Evolutionary conservation across 2,329 filamentous ascomycete genomes (phyloP), one percentile per base, ranked within the genome.

Genomic region (Ceratocystis harringtonii): DNA sequence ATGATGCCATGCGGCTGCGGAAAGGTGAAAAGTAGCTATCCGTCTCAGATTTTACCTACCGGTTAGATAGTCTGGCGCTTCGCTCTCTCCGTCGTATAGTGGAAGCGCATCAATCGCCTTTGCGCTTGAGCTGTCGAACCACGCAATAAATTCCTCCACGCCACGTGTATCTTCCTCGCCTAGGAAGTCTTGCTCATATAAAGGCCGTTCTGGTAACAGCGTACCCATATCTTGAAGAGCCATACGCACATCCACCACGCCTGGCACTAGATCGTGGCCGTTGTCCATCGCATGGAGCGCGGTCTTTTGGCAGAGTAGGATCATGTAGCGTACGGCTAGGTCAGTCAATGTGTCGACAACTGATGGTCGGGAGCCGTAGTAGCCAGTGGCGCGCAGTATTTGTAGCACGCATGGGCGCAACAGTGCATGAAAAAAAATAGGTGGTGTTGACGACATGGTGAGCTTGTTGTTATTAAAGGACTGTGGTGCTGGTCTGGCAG

Each of bases 281-380:
- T 86, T 89, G 69, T 86, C 83, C 17, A 80, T 78, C 3, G 90
- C 88, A 74, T 92, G 86, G 28, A 80, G 78, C 2, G 87, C 87
- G 0, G 91, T 88, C 44, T 84, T 81, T 68, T 85, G 82, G 68
- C 89, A 89, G 22, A 96, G 83, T 2, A 89, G 77, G 25, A 84
- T 78, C 66, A 97, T 78, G 75, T 96, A 95, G 69, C 89, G 85
- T 55, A 87, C 88, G 0, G 90, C 86, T 6, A 97, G 81, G 75
- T 96, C 91, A 15, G 90, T 89, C n/a, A 96, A 75, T 8, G 89
- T 86, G 76, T 97, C 92, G 66, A 96, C 80, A 5, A 95, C 91
- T 2, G 87, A 87, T 1, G 90, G 86, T 65, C 85, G 85, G 62
- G 90, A 89, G 52, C 87, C 81, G 74, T 95, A 89, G 77, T 95